Evolutionary conservation across 495 filamentous ascomycete species (phyloP).

Genomic region (Ramalina intermedia): DNA sequence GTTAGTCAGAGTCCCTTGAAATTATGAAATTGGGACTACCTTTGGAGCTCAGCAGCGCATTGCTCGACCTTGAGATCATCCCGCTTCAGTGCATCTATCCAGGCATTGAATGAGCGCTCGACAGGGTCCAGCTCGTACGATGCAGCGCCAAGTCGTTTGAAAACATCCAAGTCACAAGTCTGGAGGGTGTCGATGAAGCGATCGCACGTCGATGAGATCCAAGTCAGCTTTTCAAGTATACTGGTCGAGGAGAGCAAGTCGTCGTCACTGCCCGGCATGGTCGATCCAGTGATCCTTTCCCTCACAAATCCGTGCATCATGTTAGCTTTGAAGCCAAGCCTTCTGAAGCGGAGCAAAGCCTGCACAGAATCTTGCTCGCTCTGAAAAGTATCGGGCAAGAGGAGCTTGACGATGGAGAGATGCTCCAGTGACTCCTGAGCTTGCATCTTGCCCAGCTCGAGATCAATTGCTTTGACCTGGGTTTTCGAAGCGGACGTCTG

Average conservation of each 20-base stretch:
- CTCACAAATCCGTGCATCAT: constrained; percentile 68
- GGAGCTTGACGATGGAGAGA: constrained; percentile 70
- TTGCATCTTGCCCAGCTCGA: constrained; percentile 76
- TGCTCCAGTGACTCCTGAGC: constrained; percentile 83
- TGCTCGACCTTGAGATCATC: constrained; percentile 81
- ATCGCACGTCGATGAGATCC: constrained; percentile 69
- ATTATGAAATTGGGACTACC: constrained; percentile 22
- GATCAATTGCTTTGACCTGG: constrained; percentile 83
- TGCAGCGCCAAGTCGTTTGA: constrained; percentile 57
- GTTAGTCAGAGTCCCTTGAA: background rate
- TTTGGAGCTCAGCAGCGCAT: constrained; percentile 63
- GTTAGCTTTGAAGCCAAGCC: constrained; percentile 76
- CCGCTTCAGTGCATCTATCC: constrained; percentile 68
- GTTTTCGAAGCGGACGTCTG: constrained; percentile 79
- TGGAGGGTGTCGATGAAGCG: constrained; percentile 68
- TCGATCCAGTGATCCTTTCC: constrained; percentile 48
- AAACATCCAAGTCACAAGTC: constrained; percentile 61
- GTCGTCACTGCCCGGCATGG: constrained; percentile 45
- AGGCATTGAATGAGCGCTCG: constrained; percentile 74
- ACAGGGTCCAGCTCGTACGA: constrained; percentile 86
- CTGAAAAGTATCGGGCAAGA: constrained; percentile 78
- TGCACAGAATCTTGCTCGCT: constrained; percentile 68
- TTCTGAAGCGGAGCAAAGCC: constrained; percentile 72
- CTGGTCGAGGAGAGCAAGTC: constrained; percentile 65
- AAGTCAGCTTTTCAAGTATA: constrained; percentile 70